These are phyloP conservation scores for Rosa lucieae DNA, from an alignment of 306 rosid genomes.

Conservation along the genomic window DNA sequence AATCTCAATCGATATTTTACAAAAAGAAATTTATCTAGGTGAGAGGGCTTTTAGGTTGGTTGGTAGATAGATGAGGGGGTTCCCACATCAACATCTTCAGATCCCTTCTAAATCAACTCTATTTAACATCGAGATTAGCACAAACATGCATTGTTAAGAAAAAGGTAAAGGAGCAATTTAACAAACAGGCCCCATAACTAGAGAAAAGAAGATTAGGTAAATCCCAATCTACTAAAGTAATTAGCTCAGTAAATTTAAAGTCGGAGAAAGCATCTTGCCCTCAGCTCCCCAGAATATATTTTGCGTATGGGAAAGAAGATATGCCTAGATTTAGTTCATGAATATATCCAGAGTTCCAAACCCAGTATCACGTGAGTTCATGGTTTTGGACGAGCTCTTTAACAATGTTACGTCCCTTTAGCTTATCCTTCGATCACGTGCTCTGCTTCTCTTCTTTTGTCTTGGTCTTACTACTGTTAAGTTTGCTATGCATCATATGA, in stretches of 20 bases:
- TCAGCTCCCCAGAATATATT: background rate
- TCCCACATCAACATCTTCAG: slow-evolving; percentile 11
- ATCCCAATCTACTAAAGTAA: background rate
- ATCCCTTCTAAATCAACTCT: slow-evolving; percentile 2
- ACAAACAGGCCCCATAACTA: background rate
- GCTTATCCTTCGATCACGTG: slow-evolving; percentile 35
- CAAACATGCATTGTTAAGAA: background rate
- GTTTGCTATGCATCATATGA: background rate
- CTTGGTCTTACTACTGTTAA: background rate
- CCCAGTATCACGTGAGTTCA: slow-evolving; percentile 44
- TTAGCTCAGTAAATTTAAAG: background rate
- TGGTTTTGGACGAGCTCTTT: background rate
- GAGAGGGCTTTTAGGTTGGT: slow-evolving; percentile 9
- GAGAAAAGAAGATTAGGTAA: background rate
- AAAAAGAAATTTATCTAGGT: background rate
- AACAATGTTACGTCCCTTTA: slow-evolving; percentile 13
- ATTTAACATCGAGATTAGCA: slow-evolving; percentile 13
- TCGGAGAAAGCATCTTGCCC: background rate
- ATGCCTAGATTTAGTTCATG: slow-evolving; percentile 32
- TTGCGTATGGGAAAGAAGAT: slow-evolving; percentile 27
- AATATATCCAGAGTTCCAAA: slow-evolving; percentile 15
- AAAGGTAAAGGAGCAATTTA: too few species aligned
- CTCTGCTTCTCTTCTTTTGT: slow-evolving; percentile 8
- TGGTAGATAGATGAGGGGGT: slow-evolving; percentile 28
- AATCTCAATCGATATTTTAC: background rate